Percentiles rank a stretch among this genome's conserved stretches.
Evolutionary conservation across 2,329 filamentous ascomycete genomes (phyloP).

Genomic region (Ophiocordyceps robertsii): DNA sequence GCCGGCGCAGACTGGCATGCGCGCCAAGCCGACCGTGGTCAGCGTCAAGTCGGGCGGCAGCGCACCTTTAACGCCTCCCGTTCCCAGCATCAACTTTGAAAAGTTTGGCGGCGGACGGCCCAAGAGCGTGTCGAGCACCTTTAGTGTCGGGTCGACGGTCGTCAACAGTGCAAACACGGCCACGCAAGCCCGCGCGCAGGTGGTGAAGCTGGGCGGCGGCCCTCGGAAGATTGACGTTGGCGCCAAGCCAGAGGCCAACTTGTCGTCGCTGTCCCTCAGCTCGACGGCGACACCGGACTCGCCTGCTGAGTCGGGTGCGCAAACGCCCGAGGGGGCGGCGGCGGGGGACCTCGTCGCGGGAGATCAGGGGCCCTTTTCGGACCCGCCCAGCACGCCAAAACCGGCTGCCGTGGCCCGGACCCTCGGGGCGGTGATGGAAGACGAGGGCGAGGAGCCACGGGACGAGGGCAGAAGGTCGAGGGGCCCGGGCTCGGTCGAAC

Average conservation of each 20-base stretch:
- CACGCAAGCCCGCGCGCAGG: constrained; percentile 42
- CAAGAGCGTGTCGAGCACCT: constrained; percentile 43
- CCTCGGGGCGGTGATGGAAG: constrained; percentile 42
- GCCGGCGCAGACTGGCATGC: constrained; percentile 75
- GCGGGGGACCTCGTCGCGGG: constrained; percentile 34
- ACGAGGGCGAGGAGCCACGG: constrained; percentile 27
- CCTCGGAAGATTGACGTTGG: constrained; percentile 31
- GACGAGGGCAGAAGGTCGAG: constrained; percentile 17
- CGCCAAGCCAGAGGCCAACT: constrained; percentile 22
- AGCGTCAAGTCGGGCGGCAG: constrained; percentile 65
- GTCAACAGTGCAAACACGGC: constrained; percentile 51
- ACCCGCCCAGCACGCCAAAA: constrained; percentile 29
- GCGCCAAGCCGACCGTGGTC: constrained; percentile 83
- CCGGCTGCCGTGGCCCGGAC: constrained; percentile 24
- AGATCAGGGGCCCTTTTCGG: constrained; percentile 47
- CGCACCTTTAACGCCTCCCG: constrained; percentile 50
- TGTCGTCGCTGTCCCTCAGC: constrained; percentile 9
- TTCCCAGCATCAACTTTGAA: constrained; percentile 56
- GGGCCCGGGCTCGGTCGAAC: constrained; percentile 12
- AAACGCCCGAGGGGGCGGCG: not conserved
- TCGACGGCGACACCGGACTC: constrained; percentile 5
- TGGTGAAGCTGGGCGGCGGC: constrained; percentile 42
- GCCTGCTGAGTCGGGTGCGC: not conserved
- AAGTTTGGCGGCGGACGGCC: constrained; percentile 37
- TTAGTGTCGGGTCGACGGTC: constrained; percentile 56